phyloP scores from a whole-genome alignment of 2,329 filamentous ascomycete species.

The Corinectria fuckeliana region DNA sequence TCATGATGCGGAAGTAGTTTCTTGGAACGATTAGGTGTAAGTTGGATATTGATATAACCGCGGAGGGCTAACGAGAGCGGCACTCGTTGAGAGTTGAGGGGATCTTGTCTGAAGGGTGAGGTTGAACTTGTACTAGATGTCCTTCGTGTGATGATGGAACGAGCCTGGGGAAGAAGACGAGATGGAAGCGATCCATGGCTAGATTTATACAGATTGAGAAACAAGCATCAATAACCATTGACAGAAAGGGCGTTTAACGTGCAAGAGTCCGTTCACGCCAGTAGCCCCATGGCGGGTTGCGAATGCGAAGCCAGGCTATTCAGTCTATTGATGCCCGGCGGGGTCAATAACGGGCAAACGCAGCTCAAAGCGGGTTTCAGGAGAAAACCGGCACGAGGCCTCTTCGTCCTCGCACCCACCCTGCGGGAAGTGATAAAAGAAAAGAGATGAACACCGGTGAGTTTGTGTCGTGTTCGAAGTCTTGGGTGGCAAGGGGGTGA shows the following conservation, averaged over 20 bases:
- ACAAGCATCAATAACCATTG: background rate
- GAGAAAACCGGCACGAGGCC: background rate
- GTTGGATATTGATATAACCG: conserved; percentile 10
- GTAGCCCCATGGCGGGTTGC: background rate
- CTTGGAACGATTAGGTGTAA: conserved; percentile 14
- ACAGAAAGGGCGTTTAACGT: background rate
- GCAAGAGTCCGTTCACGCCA: background rate
- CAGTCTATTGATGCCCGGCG: conserved; percentile 15
- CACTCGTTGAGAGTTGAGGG: conserved; percentile 26
- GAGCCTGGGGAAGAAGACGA: conserved; percentile 29
- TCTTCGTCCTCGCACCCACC: background rate
- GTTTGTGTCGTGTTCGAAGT: background rate
- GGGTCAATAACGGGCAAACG: conserved; percentile 5
- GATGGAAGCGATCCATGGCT: background rate
- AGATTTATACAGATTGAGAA: conserved; percentile 38
- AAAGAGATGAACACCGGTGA: background rate
- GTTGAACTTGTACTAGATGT: conserved; percentile 20
- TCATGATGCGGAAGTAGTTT: conserved; percentile 36
- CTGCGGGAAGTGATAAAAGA: background rate
- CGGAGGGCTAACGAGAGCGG: conserved; percentile 11
- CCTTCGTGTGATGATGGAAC: conserved; percentile 32
- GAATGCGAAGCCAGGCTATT: background rate
- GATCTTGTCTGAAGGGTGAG: conserved; percentile 24
- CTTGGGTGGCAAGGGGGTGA: background rate
- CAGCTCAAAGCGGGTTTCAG: background rate